Conservation (phyloP, 768 basidiomycete species). For the Tephrocybe rancida region DNA sequence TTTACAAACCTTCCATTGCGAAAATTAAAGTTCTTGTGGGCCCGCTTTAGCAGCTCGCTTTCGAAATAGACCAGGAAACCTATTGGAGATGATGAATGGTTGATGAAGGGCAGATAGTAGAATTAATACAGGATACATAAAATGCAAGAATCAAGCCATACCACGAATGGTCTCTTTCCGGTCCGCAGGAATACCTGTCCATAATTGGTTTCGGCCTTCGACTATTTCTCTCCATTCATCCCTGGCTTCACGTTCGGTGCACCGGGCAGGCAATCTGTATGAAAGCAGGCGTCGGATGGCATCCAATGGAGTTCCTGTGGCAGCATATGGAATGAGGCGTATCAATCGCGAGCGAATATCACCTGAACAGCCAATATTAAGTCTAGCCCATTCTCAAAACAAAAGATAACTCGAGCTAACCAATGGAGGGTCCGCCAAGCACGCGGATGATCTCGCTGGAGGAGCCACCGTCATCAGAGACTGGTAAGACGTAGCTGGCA, state of each 20-base stretch:
- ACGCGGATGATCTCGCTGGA: conserved; percentile 95
- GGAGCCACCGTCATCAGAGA: conserved; percentile 95
- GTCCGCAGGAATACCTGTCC: conserved; percentile 86
- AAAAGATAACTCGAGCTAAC: conserved; percentile 33
- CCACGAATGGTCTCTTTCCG: conserved; percentile 91
- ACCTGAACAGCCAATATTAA: conserved; percentile 45
- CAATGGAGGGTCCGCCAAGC: conserved; percentile 84
- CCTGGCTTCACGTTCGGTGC: conserved; percentile 74
- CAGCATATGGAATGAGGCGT: conserved; percentile 76
- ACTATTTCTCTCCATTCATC: conserved; percentile 94
- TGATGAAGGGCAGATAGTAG: too few relatives aligned
- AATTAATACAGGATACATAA: background rate
- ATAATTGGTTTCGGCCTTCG: conserved; percentile 80
- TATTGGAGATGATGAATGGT: conserved; percentile 29
- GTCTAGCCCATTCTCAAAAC: background rate
- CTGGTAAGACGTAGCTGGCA: conserved; percentile 85
- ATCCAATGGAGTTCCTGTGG: conserved; percentile 61
- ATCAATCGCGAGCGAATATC: conserved; percentile 90
- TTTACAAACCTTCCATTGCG: conserved; percentile 76
- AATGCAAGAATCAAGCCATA: conserved; percentile 26
- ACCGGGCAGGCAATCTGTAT: conserved; percentile 72
- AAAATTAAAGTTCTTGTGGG: conserved; percentile 95
- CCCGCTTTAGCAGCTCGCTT: conserved; percentile 81
- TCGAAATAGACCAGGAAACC: conserved; percentile 95
- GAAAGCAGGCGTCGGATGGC: conserved; percentile 79